Evolutionary conservation across 2,329 filamentous ascomycete species (phyloP), one percentile per base, ranked within the genome.

Genomic region (Verticillium alfalfae): DNA sequence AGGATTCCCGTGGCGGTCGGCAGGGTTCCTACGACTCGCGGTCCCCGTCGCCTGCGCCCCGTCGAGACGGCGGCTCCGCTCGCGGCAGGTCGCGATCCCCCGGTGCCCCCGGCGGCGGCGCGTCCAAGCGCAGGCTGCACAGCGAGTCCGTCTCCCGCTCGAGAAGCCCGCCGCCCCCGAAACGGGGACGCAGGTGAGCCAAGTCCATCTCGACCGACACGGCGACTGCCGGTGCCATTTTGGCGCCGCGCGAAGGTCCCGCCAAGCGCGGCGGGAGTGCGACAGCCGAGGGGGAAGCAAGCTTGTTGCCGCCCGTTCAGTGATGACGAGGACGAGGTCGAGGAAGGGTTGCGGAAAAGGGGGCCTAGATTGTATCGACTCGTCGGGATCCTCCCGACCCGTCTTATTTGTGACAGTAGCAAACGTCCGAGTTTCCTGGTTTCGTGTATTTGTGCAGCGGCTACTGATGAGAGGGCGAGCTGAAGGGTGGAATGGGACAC

Each of bases 111-210:
- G 54, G 60, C 36, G 59, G 45, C 45, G 36, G 34, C 45, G n/a
- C 64, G 65, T 45, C 67, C 62, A 69, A 69, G 64, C 60, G 68
- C 57, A 66, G 68, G 59, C 62, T 66, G 18, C 60, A 62, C 41
- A 66, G 62, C 39, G 64, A 65, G 22, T 68, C 66, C 37, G 37
- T 62, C n/a, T 69, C 67, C 13, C 58, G 68, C 54, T 69, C 68
- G 26, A 60, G 60, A 16, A 65, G 64, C 54, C 66, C 68, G 31
- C 68, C 68, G 39, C 68, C 68, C 22, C 34, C 61, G 39, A 69
- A 69, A 64, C 64, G 63, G 52, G 68, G 68, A 13, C 65, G 68
- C 57, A 71, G 71, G 64, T 64, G 64, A 64, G 36, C 4, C 45
- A 22, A 31, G 26, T 26, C n/a, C 6, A 41, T n/a, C n/a, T 18